Evolutionary conservation across 2,329 filamentous ascomycete genomes (phyloP).

Genomic region (Nothopassalora personata): DNA sequence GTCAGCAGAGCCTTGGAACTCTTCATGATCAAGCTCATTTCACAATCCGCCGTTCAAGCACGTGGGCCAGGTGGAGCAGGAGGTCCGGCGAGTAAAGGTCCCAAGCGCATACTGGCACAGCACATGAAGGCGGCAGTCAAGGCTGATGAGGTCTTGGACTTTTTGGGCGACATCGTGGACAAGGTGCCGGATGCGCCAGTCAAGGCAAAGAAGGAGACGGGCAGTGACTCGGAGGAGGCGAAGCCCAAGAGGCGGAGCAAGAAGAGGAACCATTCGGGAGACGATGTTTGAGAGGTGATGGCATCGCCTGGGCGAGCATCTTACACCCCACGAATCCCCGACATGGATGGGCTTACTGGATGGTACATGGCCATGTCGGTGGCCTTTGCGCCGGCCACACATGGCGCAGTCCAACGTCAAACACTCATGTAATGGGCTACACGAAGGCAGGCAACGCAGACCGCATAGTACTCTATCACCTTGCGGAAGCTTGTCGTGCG

Average conservation of each 20-base stretch:
- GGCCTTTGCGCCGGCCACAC: not conserved
- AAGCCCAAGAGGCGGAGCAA: conserved; percentile 21
- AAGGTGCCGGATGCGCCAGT: conserved; percentile 66
- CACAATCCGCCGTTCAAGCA: conserved; percentile 80
- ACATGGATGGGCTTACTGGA: no score
- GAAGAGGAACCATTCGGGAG: conserved; percentile 27
- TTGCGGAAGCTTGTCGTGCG: no score
- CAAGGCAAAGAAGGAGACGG: conserved; percentile 38
- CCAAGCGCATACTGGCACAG: conserved; percentile 80
- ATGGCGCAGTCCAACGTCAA: not conserved
- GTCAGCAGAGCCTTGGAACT: conserved; percentile 84
- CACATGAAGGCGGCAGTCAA: conserved; percentile 90
- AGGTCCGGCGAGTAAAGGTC: conserved; percentile 35
- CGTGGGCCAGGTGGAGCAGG: conserved; percentile 34
- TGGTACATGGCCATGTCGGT: not conserved
- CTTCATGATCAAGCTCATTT: conserved; percentile 94
- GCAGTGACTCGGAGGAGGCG: conserved; percentile 27
- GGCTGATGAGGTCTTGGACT: conserved; percentile 89
- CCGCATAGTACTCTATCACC: not conserved
- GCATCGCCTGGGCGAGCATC: not conserved
- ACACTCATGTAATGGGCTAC: not conserved
- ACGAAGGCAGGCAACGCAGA: not conserved
- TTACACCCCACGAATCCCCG: not conserved
- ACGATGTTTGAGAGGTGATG: conserved; percentile 20
- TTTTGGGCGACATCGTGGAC: conserved; percentile 81